These are phyloP conservation scores for Mycosphaerella sp. DNA, from an alignment of 2,329 filamentous ascomycete genomes.

Conservation along the genomic window DNA sequence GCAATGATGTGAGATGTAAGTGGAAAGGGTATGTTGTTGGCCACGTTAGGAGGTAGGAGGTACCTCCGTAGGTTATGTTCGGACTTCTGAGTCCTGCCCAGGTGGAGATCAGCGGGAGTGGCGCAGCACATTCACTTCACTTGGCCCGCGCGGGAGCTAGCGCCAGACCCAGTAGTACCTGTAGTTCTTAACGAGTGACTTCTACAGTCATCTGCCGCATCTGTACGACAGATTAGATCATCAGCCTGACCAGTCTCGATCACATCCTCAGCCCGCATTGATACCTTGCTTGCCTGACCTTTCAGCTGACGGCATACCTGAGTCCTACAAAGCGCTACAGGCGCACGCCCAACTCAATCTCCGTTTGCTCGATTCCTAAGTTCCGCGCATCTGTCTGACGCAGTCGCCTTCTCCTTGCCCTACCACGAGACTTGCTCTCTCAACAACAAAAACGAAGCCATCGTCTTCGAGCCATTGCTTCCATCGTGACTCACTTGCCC, in stretches of 20 bases:
- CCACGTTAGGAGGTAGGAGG: no score
- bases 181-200: background rate
- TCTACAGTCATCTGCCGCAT: background rate
- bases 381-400: conserved; percentile 19
- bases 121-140: background rate
- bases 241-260: conserved; percentile 6
- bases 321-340: conserved; percentile 14
- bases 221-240: background rate
- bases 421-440: conserved; percentile 11
- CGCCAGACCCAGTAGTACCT: background rate
- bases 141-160: background rate
- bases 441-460: conserved; percentile 8
- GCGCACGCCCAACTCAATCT: conserved; percentile 4
- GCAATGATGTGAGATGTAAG: background rate
- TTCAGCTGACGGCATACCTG: conserved; percentile 17
- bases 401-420: conserved; percentile 8
- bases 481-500: conserved; percentile 13
- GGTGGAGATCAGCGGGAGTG: background rate
- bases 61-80: no score
- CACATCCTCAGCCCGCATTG: background rate
- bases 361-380: background rate
- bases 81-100: no score
- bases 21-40: background rate
- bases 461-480: conserved; percentile 4
- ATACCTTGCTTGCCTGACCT: conserved; percentile 20